phyloP scores from a whole-genome alignment of 371 early-diverging fungal genomes.

The Mucor indicus region DNA sequence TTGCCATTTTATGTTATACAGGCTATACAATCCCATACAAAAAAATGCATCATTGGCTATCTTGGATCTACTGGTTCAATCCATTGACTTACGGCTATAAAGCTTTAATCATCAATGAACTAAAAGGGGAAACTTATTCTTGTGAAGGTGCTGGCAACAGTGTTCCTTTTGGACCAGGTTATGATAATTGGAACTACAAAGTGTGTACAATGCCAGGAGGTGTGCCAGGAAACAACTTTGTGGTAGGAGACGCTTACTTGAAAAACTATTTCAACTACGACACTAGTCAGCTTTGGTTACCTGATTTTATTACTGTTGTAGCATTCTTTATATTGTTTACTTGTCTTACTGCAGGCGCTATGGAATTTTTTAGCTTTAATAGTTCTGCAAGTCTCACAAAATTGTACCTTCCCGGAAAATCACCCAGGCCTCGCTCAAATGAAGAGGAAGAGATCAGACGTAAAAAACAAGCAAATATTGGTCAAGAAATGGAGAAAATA shows the following conservation, averaged over 20 bases:
- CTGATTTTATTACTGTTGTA: constrained; percentile 51
- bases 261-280: constrained; percentile 28
- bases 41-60: constrained; percentile 68
- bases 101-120: constrained; percentile 66
- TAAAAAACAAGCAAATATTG: constrained; percentile 11
- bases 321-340: constrained; percentile 55
- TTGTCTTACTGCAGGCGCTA: constrained; percentile 40
- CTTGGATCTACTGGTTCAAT: constrained; percentile 70
- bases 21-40: constrained; percentile 64
- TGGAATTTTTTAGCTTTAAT: constrained; percentile 52
- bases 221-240: constrained; percentile 37
- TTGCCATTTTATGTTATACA: constrained; percentile 55
- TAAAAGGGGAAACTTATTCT: constrained; percentile 35
- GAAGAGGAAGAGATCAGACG: constrained; percentile 23
- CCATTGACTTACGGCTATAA: constrained; percentile 65
- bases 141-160: constrained; percentile 42
- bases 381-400: constrained; percentile 50
- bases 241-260: constrained; percentile 55
- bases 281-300: constrained; percentile 47
- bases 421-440: constrained; percentile 22
- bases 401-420: constrained; percentile 46
- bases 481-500: constrained; percentile 26
- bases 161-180: constrained; percentile 41
- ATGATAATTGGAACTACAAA: constrained; percentile 47
- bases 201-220: constrained; percentile 54